These are phyloP conservation scores for Lithospermum erythrorhizon DNA, from an alignment of 257 asterid genomes.

Conservation along the genomic window DNA sequence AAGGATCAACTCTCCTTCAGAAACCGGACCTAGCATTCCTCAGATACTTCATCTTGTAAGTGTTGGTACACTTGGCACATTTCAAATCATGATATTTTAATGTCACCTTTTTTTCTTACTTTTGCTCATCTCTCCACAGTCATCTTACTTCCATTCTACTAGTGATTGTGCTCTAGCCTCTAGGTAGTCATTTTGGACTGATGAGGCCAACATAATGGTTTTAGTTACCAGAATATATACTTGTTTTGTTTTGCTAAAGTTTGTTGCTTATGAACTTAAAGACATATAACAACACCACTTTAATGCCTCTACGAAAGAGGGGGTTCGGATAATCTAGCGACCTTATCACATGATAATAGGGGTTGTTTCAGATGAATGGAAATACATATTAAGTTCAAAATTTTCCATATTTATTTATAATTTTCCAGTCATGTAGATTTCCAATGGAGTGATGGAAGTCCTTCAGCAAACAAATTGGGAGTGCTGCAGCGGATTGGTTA, in stretches of 20 bases:
- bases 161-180: too few relatives aligned
- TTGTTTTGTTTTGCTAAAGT: not conserved
- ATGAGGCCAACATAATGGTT: not conserved
- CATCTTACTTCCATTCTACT: not conserved
- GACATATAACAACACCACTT: too few relatives aligned
- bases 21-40: slow-evolving; percentile 82
- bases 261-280: too few relatives aligned
- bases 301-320: too few relatives aligned
- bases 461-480: slow-evolving; percentile 45
- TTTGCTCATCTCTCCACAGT: not conserved
- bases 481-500: slow-evolving; percentile 89
- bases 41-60: slow-evolving; percentile 94
- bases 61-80: slow-evolving; percentile 1
- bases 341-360: too few relatives aligned
- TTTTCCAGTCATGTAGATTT: slow-evolving; percentile 39
- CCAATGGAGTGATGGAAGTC: slow-evolving; percentile 68
- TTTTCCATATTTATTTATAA: not conserved
- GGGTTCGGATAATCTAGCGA: too few relatives aligned
- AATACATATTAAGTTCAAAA: not conserved
- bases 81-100: slow-evolving; percentile 5
- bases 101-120: slow-evolving; percentile 2
- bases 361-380: too few relatives aligned
- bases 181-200: not conserved
- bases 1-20: slow-evolving; percentile 42
- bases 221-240: not conserved